Conservation (phyloP, 2,329 filamentous ascomycete species). For the Colletotrichum magnum region DNA sequence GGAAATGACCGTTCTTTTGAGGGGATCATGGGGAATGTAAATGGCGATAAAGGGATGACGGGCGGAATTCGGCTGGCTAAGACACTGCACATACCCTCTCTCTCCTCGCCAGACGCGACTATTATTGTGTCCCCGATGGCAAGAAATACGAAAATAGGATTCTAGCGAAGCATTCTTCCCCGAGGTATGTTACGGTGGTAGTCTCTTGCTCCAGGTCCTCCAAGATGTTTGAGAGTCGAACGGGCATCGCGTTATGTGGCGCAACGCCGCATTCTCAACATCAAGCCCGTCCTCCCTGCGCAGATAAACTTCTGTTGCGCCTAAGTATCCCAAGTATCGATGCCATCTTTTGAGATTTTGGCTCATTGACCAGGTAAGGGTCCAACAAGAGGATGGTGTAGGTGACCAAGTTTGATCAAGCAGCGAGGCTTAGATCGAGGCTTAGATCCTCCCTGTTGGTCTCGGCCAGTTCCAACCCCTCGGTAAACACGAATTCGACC, state of each 20-base stretch:
- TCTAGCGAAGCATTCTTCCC: conserved; percentile 11
- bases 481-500: too few species aligned
- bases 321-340: too few species aligned
- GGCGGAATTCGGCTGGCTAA: conserved; percentile 25
- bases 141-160: not conserved
- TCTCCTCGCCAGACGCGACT: not conserved
- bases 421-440: too few species aligned
- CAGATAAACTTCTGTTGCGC: too few species aligned
- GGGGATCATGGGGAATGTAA: conserved; percentile 30
- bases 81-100: not conserved
- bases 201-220: not conserved
- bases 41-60: conserved; percentile 37
- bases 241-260: not conserved
- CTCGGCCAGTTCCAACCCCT: too few species aligned
- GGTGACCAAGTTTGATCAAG: too few species aligned
- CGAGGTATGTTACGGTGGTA: conserved; percentile 10
- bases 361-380: too few species aligned
- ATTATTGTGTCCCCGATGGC: not conserved
- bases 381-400: too few species aligned
- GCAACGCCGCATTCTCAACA: not conserved
- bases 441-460: too few species aligned
- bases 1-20: conserved; percentile 27
- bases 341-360: too few species aligned
- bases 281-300: too few species aligned
- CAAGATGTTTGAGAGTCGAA: conserved; percentile 6